Percentiles rank a stretch among this genome's conserved stretches.
These are phyloP conservation scores for Reticulascus tulasneorum DNA, from an alignment of 2,329 filamentous ascomycete species.

Conservation along the genomic window DNA sequence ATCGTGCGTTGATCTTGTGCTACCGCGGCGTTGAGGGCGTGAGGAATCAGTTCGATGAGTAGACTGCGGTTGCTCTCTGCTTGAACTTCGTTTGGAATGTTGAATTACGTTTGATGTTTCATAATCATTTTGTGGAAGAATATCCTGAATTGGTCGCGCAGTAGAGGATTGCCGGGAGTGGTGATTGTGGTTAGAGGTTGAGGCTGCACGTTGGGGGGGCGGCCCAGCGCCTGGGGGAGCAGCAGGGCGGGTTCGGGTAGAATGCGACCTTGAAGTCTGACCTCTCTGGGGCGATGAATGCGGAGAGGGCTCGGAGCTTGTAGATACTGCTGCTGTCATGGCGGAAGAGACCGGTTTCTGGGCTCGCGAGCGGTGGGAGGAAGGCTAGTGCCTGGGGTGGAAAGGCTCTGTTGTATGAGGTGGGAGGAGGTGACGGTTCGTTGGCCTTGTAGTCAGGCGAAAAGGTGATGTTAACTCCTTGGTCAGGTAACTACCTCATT, in stretches of 20 bases:
- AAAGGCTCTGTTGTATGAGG: too few species aligned
- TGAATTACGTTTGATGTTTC: constrained; percentile 66
- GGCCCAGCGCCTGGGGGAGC: constrained; percentile 15
- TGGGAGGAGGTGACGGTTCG: too few species aligned
- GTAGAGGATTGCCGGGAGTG: constrained; percentile 30
- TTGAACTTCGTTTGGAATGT: constrained; percentile 60
- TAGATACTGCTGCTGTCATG: constrained; percentile 30
- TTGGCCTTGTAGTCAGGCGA: too few species aligned
- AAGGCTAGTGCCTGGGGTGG: too few species aligned
- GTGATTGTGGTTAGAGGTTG: constrained; percentile 20
- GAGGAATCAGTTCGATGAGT: constrained; percentile 50
- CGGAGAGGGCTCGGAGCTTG: constrained; percentile 23
- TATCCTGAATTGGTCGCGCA: constrained; percentile 38
- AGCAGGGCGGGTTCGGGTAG: constrained; percentile 30
- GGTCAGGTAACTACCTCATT: too few species aligned
- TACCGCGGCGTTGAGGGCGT: constrained; percentile 44
- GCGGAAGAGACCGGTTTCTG: constrained; percentile 17
- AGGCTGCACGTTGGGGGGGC: constrained; percentile 16
- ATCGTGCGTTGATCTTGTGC: constrained; percentile 40
- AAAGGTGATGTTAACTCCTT: too few species aligned
- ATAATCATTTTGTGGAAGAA: constrained; percentile 62
- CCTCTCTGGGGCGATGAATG: constrained; percentile 23
- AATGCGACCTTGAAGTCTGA: constrained; percentile 30
- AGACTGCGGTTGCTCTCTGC: constrained; percentile 53
- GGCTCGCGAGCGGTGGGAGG: not conserved